Conservation (phyloP, 2,329 filamentous ascomycete species). For the Drechslera avenae region DNA sequence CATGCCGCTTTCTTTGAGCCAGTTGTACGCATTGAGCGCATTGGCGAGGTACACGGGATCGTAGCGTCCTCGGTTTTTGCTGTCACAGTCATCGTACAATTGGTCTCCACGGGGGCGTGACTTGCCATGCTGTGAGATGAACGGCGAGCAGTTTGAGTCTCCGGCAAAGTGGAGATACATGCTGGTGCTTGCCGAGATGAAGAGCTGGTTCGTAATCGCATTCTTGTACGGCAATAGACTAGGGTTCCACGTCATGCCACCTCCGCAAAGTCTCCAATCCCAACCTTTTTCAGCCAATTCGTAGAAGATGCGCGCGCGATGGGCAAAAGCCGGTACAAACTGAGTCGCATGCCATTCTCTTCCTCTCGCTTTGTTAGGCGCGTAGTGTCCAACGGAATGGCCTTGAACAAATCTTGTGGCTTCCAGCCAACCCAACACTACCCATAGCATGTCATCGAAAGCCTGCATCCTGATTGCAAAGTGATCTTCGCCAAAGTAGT, state of each 20-base stretch:
- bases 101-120: constrained; percentile 5
- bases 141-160: constrained; percentile 75
- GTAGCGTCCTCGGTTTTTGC: constrained; percentile 30
- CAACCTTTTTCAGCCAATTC: constrained; percentile 78
- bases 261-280: constrained; percentile 79
- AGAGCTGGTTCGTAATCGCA: constrained; percentile 92
- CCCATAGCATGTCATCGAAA: constrained; percentile 95
- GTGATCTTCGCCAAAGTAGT: constrained; percentile 86
- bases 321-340: constrained; percentile 78
- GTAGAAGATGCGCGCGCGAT: constrained; percentile 85
- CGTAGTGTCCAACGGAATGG: constrained; percentile 70
- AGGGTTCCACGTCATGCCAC: constrained; percentile 92
- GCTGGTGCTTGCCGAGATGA: constrained; percentile 77
- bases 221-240: constrained; percentile 82
- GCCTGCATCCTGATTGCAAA: constrained; percentile 77
- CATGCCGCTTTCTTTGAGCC: constrained; percentile 82
- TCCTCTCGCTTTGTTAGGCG: constrained; percentile 8
- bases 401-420: constrained; percentile 73
- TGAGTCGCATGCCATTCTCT: constrained; percentile 73
- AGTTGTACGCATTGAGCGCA: constrained; percentile 77
- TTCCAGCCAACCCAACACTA: constrained; percentile 89
- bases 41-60: constrained; percentile 72
- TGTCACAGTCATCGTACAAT: constrained; percentile 17
- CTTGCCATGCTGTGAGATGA: constrained; percentile 49
- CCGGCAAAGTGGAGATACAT: constrained; percentile 93